Evolutionary conservation across 257 asterid genomes (phyloP), one percentile per base, ranked within the genome.

Genomic region (Solanum clarkiae): DNA sequence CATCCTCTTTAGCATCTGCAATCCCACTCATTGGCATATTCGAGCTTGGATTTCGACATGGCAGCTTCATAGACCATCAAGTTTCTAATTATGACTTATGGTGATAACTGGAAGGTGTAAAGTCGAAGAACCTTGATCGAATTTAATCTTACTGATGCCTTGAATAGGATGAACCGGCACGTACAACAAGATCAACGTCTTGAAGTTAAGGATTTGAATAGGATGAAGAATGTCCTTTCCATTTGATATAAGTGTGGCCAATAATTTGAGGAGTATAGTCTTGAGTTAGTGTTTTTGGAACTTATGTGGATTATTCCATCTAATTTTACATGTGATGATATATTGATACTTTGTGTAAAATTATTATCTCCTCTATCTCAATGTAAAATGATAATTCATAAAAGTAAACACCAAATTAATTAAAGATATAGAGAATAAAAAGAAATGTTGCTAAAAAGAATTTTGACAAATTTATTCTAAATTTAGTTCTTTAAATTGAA

Each of bases 21-120:
- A 91, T 90, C 66, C 94, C 94, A 81, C 89, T 91, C 93, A 91
- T 36, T 86, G 1, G 92, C 90, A 8, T 90, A 62, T 84, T 86
- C 92, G 1, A 82, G 90, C 10, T 84, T 59, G n/a, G 92, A 86
- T 42, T 82, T 68, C 0, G 88, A 84, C 49, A 80, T 80, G 9
- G 90, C 88, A 2, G 91, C 92, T 65, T 92, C 95, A 44, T 86
- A 92, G 10, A 93, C 92, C 44, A 92, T 91, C 84, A 92, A 56
- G 56, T 91, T 92, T 51, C 95, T 90, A 65, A 91, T 54, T n/a
- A 91, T 85, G n/a, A 86, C 84, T 69, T 92, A 93, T 17, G 54
- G 69, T 88, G 15, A 93, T 84, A 8, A 84, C 88, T 0, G 96
- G 96, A 20, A 93, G 93, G 40, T 88, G 81, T 7, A 91, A 74